Evolutionary conservation across 176 grass and related monocot species (phyloP), one percentile per base, ranked within the genome.

Genomic region (Triticum urartu): DNA sequence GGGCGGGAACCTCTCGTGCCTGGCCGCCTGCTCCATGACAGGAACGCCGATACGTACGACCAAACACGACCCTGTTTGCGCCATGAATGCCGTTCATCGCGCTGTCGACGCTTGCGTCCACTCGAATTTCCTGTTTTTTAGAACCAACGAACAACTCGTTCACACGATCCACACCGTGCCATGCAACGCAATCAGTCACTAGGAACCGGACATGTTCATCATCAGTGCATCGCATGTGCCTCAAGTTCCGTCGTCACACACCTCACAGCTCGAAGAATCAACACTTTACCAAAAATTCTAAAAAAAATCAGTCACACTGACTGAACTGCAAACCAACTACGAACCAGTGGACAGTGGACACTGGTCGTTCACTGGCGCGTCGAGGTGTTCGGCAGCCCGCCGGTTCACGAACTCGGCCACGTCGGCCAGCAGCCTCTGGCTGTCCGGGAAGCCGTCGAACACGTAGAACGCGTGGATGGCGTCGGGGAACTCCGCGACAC

Each of bases 391-490:
- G 48, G 14, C 24, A 0, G 70, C 28, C 22, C 72, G 78, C 52
- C 58, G 67, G 87, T 89, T 90, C 71, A 89, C 87, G 84, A 90
- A 90, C 79, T 75, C 87, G 1, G 82, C 72, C 56, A 92, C 78
- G 6, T 87, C 79, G 30, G 21, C 25, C 45, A 84, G 18, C 14
- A 87, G 7, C 72, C 17, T 54, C 86, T 80, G 22, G 74, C 83
- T 24, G 54, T 90, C 83, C 4, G 61, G 8, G 73, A 86, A 80
- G 22, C 61, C 71, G 24, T 69, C 79, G 38, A 92, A 7, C 8
- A 92, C 3, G 84, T 86, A 87, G 87, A 90, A 90, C 2, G 35
- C 90, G 62, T 92, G 90, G 75, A 92, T 50, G 77, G 79, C 83
- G 61, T 89, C 87, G 1, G 71, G 63, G 87, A 90, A 89, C 87